Conservation (phyloP, 192 early-diverging fungal genomes). For the Umbelopsis isabellina region DNA sequence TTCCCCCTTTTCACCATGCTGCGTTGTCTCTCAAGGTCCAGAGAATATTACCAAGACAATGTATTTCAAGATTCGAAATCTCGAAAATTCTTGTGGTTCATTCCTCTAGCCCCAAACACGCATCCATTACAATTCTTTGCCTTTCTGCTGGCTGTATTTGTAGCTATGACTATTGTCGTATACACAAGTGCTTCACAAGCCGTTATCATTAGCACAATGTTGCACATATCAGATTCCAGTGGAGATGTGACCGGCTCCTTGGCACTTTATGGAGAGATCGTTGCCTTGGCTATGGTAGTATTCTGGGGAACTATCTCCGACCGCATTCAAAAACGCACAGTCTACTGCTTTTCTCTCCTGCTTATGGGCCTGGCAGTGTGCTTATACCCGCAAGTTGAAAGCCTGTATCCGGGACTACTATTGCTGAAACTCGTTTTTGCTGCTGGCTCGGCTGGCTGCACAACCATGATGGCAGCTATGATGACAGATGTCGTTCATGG, state of each 20-base stretch:
- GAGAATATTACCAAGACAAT: neutral
- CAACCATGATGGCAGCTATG: constrained; percentile 69
- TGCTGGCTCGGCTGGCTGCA: constrained; percentile 61
- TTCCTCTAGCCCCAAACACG: constrained; percentile 26
- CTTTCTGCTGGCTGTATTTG: constrained; percentile 38
- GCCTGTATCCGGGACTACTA: constrained; percentile 63
- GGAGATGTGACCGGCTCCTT: constrained; percentile 59
- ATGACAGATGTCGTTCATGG: constrained; percentile 55
- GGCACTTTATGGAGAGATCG: constrained; percentile 66
- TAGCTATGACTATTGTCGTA: constrained; percentile 38
- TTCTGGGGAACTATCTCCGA: constrained; percentile 69
- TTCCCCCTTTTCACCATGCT: neutral
- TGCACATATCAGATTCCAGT: constrained; percentile 22
- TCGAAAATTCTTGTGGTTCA: constrained; percentile 41
- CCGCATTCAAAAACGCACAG: constrained; percentile 53
- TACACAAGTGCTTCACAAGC: constrained; percentile 47
- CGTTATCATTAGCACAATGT: constrained; percentile 39
- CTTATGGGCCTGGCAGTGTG: constrained; percentile 56
- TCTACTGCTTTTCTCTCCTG: constrained; percentile 56
- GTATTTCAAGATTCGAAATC: neutral
- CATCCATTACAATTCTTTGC: constrained; percentile 31
- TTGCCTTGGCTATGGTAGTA: constrained; percentile 55
- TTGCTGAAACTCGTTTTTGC: constrained; percentile 68
- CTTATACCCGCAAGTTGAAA: constrained; percentile 52
- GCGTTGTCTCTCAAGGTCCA: neutral